Conservation (phyloP, 441 rosid species). For the Pelargonium hybrid region DNA sequence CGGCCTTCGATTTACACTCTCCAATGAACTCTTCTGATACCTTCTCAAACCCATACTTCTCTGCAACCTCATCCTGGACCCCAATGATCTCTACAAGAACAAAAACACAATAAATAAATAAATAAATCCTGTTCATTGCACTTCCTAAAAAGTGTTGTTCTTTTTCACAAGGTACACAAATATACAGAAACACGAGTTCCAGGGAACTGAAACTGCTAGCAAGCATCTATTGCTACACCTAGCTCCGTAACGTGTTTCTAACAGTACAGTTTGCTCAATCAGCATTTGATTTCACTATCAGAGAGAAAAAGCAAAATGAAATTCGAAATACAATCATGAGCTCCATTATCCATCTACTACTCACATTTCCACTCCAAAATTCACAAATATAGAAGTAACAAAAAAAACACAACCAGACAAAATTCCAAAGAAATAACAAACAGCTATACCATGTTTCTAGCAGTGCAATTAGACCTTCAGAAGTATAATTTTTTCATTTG, state of each 20-base stretch:
- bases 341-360: no score
- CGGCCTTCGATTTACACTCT: constrained; percentile 77
- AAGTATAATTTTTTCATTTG: background rate
- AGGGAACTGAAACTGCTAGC: background rate
- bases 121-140: background rate
- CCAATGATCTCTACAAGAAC: constrained; percentile 29
- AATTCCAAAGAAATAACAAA: no score
- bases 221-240: background rate
- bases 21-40: constrained; percentile 59
- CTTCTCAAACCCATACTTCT: constrained; percentile 68
- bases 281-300: no score
- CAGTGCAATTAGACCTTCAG: background rate
- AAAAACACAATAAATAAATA: background rate
- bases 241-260: background rate
- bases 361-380: no score
- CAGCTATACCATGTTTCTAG: background rate
- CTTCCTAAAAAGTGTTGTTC: background rate
- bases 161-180: no score
- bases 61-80: constrained; percentile 48
- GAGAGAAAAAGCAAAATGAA: no score
- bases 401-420: no score
- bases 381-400: no score
- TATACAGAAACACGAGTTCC: background rate
- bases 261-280: background rate
- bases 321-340: no score